Base-by-base conservation (phyloP, 2,329 filamentous ascomycete genomes). In the Fusarium sulawesiense region DNA sequence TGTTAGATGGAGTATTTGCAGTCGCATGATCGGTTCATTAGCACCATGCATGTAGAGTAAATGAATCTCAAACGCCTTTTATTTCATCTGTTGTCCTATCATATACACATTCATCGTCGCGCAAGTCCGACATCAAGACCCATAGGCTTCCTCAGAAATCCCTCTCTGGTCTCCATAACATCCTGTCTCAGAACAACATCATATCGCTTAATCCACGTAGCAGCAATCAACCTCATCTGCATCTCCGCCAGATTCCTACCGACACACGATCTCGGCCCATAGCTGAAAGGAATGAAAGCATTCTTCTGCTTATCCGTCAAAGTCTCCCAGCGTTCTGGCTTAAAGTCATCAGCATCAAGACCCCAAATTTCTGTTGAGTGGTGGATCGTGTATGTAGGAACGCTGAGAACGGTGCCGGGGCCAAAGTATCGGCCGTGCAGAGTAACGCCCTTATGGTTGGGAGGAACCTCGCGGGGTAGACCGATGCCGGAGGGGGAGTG, bases 401-500 rank as follows among this genome's bases (percentile, higher is more conserved):
- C 93, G 68, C 89, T 92, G 47, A 97, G 87, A 0, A 93, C 88
- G 2, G 92, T 93, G n/a, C 91, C 91, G 0, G 90, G 85, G 0
- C 91, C 88, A 82, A 94, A 97, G 76, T 89, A 87, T 72, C 89
- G 87, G 20, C 89, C 91, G n/a, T 82, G 80, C 54, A 97, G 84
- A 1, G 86, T 85, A 23, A 94, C 78, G 10, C 92, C 92, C 3
- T 86, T 79, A 3, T 87, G 88, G 16, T 86, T 84, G 0, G 82
- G 75, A 0, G 93, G 92, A 3, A 97, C 86, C 69, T 91, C 82
- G 3, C 94, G 90, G 0, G 94, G 93, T 0, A 97, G 89, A 6
- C 94, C 94, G 70, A 97, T 92, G 18, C 92, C 91, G 1, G 92
- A 96, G 4, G 94, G 97, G 55, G 88, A 92, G 84, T 97, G 94